These are phyloP conservation scores for Tetrahymena borealis DNA, from an alignment of 73 alveolate genomes.

Conservation along the genomic window DNA sequence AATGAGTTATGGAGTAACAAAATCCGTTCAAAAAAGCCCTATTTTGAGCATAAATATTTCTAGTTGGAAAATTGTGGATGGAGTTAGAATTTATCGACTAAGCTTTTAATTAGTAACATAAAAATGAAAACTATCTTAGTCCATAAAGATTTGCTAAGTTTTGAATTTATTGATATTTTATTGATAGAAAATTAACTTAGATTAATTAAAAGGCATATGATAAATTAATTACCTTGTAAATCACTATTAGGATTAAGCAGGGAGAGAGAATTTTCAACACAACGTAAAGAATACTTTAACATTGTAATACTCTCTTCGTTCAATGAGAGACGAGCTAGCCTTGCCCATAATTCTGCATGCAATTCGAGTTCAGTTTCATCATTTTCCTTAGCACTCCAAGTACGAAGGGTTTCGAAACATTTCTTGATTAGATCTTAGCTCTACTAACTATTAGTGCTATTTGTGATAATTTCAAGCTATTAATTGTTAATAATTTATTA, in stretches of 20 bases:
- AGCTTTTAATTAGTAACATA: too few species aligned
- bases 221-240: neutral
- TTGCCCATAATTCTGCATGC: slow-evolving; percentile 97
- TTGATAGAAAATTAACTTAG: neutral
- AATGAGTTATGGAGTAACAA: too few species aligned
- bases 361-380: slow-evolving; percentile 95
- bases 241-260: slow-evolving; percentile 8
- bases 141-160: too few species aligned
- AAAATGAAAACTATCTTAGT: too few species aligned
- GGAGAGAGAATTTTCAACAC: slow-evolving; percentile 83
- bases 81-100: too few species aligned
- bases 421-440: slow-evolving; percentile 71
- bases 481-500: neutral
- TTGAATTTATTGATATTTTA: too few species aligned
- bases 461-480: slow-evolving; percentile 41
- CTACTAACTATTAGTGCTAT: slow-evolving; percentile 50
- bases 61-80: too few species aligned
- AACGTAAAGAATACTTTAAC: slow-evolving; percentile 83
- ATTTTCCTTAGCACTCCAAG: slow-evolving; percentile 80
- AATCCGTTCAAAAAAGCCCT: too few species aligned
- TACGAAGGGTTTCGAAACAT: slow-evolving; percentile 72
- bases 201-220: neutral
- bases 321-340: slow-evolving; percentile 84
- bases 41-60: too few species aligned
- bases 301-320: slow-evolving; percentile 62